These are phyloP conservation scores for Candida dajiaensis DNA, from an alignment of 805 yeast genomes.

Conservation along the genomic window DNA sequence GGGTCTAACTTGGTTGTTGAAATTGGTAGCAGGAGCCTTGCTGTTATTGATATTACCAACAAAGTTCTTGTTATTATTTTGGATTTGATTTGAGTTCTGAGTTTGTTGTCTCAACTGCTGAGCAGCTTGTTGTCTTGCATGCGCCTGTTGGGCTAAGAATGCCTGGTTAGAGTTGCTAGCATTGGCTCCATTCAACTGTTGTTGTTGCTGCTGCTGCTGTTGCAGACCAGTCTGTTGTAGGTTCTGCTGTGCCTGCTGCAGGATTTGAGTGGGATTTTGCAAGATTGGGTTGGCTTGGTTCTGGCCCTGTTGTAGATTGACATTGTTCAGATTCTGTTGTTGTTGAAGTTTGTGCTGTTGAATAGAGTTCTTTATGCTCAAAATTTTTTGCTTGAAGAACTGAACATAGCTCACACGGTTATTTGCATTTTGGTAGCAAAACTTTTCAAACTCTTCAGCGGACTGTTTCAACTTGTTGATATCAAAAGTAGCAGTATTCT, in stretches of 20 bases:
- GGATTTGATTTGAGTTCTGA: not conserved
- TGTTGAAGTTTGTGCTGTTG: slow-evolving; percentile 23
- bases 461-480: slow-evolving; percentile 41
- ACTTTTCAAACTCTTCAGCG: slow-evolving; percentile 69
- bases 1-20: not conserved
- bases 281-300: slow-evolving; percentile 25
- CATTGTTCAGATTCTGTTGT: slow-evolving; percentile 30
- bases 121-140: slow-evolving; percentile 42
- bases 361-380: slow-evolving; percentile 19
- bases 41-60: not conserved
- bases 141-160: slow-evolving; percentile 43
- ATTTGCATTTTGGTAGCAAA: slow-evolving; percentile 52
- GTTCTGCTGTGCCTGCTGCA: slow-evolving; percentile 9
- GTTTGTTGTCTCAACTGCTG: slow-evolving; percentile 31
- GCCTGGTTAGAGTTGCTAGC: slow-evolving; percentile 27
- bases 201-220: slow-evolving; percentile 24
- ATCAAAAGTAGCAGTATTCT: slow-evolving; percentile 20
- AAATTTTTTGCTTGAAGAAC: slow-evolving; percentile 28
- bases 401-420: slow-evolving; percentile 54
- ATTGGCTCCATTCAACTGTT: slow-evolving; percentile 6
- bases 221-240: slow-evolving; percentile 20
- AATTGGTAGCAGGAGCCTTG: not conserved
- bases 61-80: slow-evolving; percentile 3
- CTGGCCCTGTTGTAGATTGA: slow-evolving; percentile 32
- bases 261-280: not conserved